phyloP scores from a whole-genome alignment of 2,329 filamentous ascomycete species.

The Sphaerulina vaccinii region DNA sequence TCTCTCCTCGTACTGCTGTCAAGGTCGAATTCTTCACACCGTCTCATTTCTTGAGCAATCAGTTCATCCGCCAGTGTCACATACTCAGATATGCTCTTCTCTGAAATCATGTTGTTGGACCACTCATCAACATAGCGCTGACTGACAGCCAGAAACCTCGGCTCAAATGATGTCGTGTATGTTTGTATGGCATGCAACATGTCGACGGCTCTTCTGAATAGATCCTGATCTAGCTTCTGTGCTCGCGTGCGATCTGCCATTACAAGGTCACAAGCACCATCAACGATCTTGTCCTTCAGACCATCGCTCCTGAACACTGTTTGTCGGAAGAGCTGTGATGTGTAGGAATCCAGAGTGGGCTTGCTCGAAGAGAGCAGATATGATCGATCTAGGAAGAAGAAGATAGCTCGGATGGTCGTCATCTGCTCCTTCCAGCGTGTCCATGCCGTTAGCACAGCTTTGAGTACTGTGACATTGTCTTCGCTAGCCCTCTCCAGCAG shows the following conservation, averaged over 20 bases:
- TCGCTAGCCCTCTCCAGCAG: constrained; percentile 58
- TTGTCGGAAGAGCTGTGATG: constrained; percentile 70
- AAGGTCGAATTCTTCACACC: constrained; percentile 78
- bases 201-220: constrained; percentile 70
- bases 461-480: constrained; percentile 64
- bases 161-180: constrained; percentile 79
- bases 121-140: constrained; percentile 67
- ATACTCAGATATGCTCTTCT: constrained; percentile 68
- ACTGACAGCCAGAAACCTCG: constrained; percentile 67
- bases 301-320: constrained; percentile 55
- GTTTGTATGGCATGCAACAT: constrained; percentile 84
- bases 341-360: constrained; percentile 76
- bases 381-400: constrained; percentile 90
- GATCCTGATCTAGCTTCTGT: constrained; percentile 57
- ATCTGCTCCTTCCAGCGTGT: constrained; percentile 73
- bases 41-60: constrained; percentile 67
- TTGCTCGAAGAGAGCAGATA: constrained; percentile 76
- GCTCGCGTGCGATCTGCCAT: constrained; percentile 64
- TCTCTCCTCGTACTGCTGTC: constrained; percentile 79
- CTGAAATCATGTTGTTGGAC: constrained; percentile 63
- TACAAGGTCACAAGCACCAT: constrained; percentile 75
- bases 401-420: constrained; percentile 79
- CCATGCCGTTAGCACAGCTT: constrained; percentile 65
- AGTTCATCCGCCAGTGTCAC: constrained; percentile 68
- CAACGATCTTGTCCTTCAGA: constrained; percentile 56